phyloP scores from a whole-genome alignment of 2,329 filamentous ascomycete genomes.

The Xylaria sp. region DNA sequence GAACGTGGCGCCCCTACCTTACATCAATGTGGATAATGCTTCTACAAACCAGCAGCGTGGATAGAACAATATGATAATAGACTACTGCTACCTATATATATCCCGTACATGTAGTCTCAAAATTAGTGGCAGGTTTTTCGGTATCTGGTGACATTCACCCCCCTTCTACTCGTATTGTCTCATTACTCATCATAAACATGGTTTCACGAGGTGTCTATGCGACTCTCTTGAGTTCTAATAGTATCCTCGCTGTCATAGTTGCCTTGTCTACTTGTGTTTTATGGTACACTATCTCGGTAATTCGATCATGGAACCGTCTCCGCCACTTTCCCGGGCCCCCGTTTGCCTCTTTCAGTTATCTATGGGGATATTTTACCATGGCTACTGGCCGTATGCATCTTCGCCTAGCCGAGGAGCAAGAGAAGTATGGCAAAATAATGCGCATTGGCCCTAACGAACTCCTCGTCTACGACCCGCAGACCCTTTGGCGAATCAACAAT shows the following conservation, averaged over 20 bases:
- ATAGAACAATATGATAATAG: slow-evolving; percentile 6
- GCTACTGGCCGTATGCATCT: slow-evolving; percentile 38
- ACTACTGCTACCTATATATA: not conserved
- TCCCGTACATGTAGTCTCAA: not conserved
- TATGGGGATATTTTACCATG: slow-evolving; percentile 44
- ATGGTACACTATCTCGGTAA: slow-evolving; percentile 37
- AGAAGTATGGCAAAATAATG: slow-evolving; percentile 45
- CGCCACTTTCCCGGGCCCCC: slow-evolving; percentile 46
- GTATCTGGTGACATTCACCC: not conserved
- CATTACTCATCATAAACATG: slow-evolving; percentile 11
- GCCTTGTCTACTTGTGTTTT: slow-evolving; percentile 20
- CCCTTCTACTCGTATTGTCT: not conserved
- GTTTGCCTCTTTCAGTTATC: slow-evolving; percentile 44
- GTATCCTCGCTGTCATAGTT: not conserved
- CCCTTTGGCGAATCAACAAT: slow-evolving; percentile 45
- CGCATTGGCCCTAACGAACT: slow-evolving; percentile 48
- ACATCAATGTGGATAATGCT: not conserved
- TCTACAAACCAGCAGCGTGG: not conserved
- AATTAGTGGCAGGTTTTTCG: slow-evolving; percentile 1
- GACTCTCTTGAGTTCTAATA: not conserved
- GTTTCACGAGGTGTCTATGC: slow-evolving; percentile 1
- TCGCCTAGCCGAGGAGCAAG: slow-evolving; percentile 39
- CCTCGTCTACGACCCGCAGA: slow-evolving; percentile 44
- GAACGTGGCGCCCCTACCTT: slow-evolving; percentile 2
- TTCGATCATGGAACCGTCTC: slow-evolving; percentile 43